Base-by-base conservation (phyloP, 2,329 filamentous ascomycete species). In the Hypomyces rosellus region DNA sequence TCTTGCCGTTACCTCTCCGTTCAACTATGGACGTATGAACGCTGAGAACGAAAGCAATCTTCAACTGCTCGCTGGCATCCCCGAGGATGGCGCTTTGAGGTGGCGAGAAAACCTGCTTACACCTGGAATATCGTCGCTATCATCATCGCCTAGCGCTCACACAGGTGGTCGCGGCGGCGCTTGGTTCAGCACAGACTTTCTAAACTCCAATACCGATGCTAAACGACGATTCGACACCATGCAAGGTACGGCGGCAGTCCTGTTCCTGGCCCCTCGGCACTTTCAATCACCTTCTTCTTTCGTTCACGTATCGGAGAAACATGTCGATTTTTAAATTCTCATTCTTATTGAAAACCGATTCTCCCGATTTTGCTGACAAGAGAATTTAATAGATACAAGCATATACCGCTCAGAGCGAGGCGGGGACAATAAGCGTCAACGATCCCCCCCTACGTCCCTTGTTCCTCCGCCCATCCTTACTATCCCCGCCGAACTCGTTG, bases 401-500 rank as follows among this genome's bases (percentile, higher is more conserved):
- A 20, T 20, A 11, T 5, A 30, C 25, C 9, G 25, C 25, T 30
- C 25, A 8, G 25, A 30, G 3, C 4, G 25, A 30, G 25, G 25
- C 25, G 6, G 25, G 25, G 25, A 30, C 9, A 30, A 30, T 30
- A 30, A 30, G 25, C 25, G 25, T 11, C 25, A 30, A 11, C 25
- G 25, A 11, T 30, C 25, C 25, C 25, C 22, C 36, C 12, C 16
- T 7, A 14, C n/a, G 5, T 42, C 39, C 13, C 15, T 2, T n/a
- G 20, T 45, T 34, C 30, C 62, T 34, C 30, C 62, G 20, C 55
- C 56, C 36, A 59, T 88, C 7, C 64, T 82, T 30, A 63, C 67
- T 16, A 76, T 96, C 1, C 91, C 91, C 0, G 67, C 81, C 12
- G 91, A 96, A 65, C 74, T 96, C 8, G 72, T 95, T 33, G 78